A percentile compares a stretch with the other conserved stretches of the same genome.
These are phyloP conservation scores for Emmonsiellopsis sp. DNA, from an alignment of 2,329 filamentous ascomycete genomes.

Conservation along the genomic window DNA sequence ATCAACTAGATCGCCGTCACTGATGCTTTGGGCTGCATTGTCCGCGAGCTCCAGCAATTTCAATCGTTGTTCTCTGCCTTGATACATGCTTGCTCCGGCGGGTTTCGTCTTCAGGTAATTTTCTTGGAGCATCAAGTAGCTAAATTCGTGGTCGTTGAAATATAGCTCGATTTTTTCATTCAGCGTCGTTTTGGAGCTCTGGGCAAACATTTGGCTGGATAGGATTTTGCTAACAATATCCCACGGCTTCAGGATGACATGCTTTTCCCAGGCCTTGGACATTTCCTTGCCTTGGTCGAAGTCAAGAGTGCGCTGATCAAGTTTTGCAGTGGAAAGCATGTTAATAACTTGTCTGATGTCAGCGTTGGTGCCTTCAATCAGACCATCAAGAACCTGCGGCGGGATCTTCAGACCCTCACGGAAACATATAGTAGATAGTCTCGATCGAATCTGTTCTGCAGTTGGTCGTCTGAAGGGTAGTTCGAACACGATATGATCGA, in stretches of 20 bases:
- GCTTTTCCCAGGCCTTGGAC: slow-evolving; percentile 98
- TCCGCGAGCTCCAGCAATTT: slow-evolving; percentile 82
- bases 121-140: slow-evolving; percentile 94
- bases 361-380: slow-evolving; percentile 91
- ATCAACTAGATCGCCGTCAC: slow-evolving; percentile 91
- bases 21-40: slow-evolving; percentile 88
- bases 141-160: slow-evolving; percentile 98
- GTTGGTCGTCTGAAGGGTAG: slow-evolving; percentile 83
- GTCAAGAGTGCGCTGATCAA: slow-evolving; percentile 71
- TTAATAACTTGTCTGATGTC: slow-evolving; percentile 98
- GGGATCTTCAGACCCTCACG: slow-evolving; percentile 84
- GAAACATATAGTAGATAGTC: slow-evolving; percentile 91
- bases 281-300: slow-evolving; percentile 84
- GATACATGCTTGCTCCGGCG: slow-evolving; percentile 52
- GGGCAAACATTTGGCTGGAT: slow-evolving; percentile 74
- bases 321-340: slow-evolving; percentile 90
- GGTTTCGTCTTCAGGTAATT: slow-evolving; percentile 88
- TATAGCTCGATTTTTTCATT: slow-evolving; percentile 99
- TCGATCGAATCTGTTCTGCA: slow-evolving; percentile 78
- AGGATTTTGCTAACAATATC: slow-evolving; percentile 94
- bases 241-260: slow-evolving; percentile 93
- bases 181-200: slow-evolving; percentile 72
- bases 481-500: slow-evolving; percentile 77
- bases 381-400: slow-evolving; percentile 71
- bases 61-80: slow-evolving; percentile 60